These are phyloP conservation scores for Blepharisma undulans DNA, from an alignment of 169 alveolate genomes.

Conservation along the genomic window DNA sequence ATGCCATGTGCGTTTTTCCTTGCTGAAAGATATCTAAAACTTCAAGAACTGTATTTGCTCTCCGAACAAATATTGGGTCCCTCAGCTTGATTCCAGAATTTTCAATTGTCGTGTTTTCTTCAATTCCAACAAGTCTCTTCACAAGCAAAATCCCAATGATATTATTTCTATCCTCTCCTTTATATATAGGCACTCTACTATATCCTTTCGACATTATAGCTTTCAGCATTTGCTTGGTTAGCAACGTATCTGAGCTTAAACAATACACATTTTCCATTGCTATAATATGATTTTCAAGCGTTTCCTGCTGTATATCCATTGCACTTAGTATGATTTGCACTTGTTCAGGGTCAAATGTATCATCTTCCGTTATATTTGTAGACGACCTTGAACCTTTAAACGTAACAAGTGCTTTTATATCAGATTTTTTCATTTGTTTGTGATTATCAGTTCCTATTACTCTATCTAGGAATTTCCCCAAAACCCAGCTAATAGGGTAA, in stretches of 20 bases:
- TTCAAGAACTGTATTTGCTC: background rate
- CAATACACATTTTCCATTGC: slow-evolving; percentile 69
- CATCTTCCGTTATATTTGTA: slow-evolving; percentile 40
- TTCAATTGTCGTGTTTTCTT: background rate
- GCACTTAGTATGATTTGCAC: slow-evolving; percentile 75
- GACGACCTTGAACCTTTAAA: slow-evolving; percentile 53
- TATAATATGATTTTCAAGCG: slow-evolving; percentile 69
- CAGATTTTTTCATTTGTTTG: slow-evolving; percentile 65
- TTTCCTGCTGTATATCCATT: slow-evolving; percentile 74
- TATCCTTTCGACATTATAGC: slow-evolving; percentile 77
- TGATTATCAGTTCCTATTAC: slow-evolving; percentile 80
- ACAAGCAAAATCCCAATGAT: slow-evolving; percentile 10
- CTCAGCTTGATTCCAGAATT: background rate
- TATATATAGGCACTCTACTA: slow-evolving; percentile 86
- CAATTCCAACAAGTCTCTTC: background rate
- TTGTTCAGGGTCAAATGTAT: slow-evolving; percentile 51
- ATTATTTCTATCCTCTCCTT: slow-evolving; percentile 41
- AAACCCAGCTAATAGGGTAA: slow-evolving; percentile 81
- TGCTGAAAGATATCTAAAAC: background rate
- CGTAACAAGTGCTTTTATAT: slow-evolving; percentile 70
- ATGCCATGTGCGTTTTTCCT: slow-evolving; percentile 15
- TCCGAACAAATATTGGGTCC: background rate
- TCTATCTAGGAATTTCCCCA: slow-evolving; percentile 81
- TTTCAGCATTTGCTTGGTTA: slow-evolving; percentile 54
- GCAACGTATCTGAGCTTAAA: slow-evolving; percentile 64